A percentile compares a stretch with the other conserved stretches of the same genome.
phyloP scores from a whole-genome alignment of 495 filamentous ascomycete species.

The Aspergillus ellipticus region DNA sequence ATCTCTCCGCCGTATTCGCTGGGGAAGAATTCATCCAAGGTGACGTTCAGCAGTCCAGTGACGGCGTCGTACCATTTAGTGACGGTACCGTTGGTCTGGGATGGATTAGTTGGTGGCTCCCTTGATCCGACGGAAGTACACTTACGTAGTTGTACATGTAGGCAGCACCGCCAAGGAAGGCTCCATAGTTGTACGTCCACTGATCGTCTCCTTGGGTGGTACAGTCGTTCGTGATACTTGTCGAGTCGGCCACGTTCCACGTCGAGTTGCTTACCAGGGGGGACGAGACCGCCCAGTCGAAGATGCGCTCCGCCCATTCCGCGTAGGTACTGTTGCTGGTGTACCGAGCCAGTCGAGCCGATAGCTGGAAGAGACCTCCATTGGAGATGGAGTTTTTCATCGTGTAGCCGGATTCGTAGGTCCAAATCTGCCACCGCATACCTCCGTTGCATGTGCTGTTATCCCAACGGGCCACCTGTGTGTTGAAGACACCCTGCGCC shows the following conservation, averaged over 20 bases:
- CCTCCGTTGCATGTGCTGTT: conserved; percentile 40
- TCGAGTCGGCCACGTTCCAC: conserved; percentile 57
- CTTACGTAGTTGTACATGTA: conserved; percentile 62
- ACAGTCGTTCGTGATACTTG: conserved; percentile 46
- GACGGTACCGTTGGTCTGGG: conserved; percentile 47
- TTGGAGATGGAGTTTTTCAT: conserved; percentile 69
- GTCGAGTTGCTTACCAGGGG: conserved; percentile 48
- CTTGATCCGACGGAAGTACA: conserved; percentile 21
- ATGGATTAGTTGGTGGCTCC: conserved; percentile 37
- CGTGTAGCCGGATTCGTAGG: conserved; percentile 38
- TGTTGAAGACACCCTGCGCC: conserved; percentile 71
- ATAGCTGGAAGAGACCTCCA: conserved; percentile 66
- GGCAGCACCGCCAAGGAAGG: conserved; percentile 61
- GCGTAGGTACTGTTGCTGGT: conserved; percentile 67
- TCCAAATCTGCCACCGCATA: conserved; percentile 48
- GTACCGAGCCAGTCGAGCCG: conserved; percentile 66
- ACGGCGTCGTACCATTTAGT: conserved; percentile 57
- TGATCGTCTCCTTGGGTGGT: conserved; percentile 47
- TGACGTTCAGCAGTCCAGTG: conserved; percentile 52
- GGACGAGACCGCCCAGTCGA: conserved; percentile 63
- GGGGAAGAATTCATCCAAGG: conserved; percentile 54
- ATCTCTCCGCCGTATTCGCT: conserved; percentile 41
- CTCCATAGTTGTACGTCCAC: conserved; percentile 65
- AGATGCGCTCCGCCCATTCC: conserved; percentile 65
- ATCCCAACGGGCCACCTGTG: conserved; percentile 55